Base-by-base conservation (phyloP, 176 grass and related monocot genomes). In the Alopecurus myosuroides region DNA sequence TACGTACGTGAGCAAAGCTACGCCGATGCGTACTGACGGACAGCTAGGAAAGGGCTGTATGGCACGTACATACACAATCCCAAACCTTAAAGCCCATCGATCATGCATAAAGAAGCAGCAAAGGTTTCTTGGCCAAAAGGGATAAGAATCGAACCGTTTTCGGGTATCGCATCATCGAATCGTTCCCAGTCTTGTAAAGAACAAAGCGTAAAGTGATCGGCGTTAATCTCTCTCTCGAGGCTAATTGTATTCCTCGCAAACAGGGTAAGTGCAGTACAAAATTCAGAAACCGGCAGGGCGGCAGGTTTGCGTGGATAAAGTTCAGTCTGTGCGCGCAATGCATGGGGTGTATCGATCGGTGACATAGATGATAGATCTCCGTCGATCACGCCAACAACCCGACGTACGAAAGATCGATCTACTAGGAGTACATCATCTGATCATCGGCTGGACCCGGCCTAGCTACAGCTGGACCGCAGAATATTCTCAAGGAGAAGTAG, bases 321-420 rank as follows among this genome's bases (percentile, higher is more conserved):
- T 66, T 22, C 9, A 53, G 12, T 3, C 11, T 45, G 49, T 14
- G 9, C n/a, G 15, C 23, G 25, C 37, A 39, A 41, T 14, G 1
- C 40, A 49, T 61, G 79, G 44, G 25, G 14, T 28, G 71, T 25
- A 4, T 41, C n/a, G n/a, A 42, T 41, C 5, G 22, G 37, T 70
- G 80, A 67, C 79, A 88, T 33, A 77, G 86, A 88, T 82, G n/a
- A n/a, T n/a, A n/a, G n/a, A n/a, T n/a, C n/a, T n/a, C 79, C 79
- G 71, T 23, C 30, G 61, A 77, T 57, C 58, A 6, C 67, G 84
- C 65, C 18, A 45, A 28, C 36, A 41, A 13, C 41, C 46, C 9
- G 34, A 22, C 1, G 15, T 37, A 22, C 0, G 30, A 37, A 11
- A 22, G 64, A 22, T 67, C 30, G 8, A 55, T 4, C 62, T 0